Conservation (phyloP, 106 monocot species). For the Acorus calamus region DNA sequence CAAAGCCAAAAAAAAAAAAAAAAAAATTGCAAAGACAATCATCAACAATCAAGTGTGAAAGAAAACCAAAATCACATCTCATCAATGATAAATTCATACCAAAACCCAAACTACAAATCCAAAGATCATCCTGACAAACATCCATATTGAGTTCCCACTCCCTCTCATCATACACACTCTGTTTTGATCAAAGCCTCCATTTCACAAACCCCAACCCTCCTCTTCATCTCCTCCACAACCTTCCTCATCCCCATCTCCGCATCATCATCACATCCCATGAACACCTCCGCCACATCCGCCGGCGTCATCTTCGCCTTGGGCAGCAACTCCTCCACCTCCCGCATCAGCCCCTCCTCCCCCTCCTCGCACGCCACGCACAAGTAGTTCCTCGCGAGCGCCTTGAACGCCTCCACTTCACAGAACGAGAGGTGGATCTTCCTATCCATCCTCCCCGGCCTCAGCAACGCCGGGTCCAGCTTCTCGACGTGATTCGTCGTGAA, state of each 20-base stretch:
- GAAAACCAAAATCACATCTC: too few relatives aligned
- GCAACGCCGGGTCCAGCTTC: conserved; percentile 32
- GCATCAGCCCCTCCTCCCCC: conserved; percentile 20
- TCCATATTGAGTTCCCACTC: too few relatives aligned
- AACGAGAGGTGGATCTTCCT: conserved; percentile 46
- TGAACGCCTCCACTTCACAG: conserved; percentile 41
- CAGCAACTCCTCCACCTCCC: conserved; percentile 37
- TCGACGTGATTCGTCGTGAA: conserved; percentile 37
- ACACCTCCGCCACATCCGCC: conserved; percentile 68
- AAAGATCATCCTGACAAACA: too few relatives aligned
- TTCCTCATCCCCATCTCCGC: conserved; percentile 17
- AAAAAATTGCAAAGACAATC: too few relatives aligned
- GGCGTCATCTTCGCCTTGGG: conserved; percentile 44
- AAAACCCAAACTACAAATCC: too few relatives aligned
- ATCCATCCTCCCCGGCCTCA: conserved; percentile 53
- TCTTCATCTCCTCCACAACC: conserved; percentile 27
- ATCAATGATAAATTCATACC: too few relatives aligned
- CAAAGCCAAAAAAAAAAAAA: too few relatives aligned
- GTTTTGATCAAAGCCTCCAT: too few relatives aligned
- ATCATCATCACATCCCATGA: conserved; percentile 53
- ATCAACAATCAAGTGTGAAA: too few relatives aligned
- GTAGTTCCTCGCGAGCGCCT: conserved; percentile 50
- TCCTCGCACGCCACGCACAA: conserved; percentile 24
- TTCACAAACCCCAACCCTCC: not conserved
- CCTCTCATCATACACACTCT: too few relatives aligned